Evolutionary conservation across 2,329 filamentous ascomycete genomes (phyloP), one percentile per base, ranked within the genome.

Genomic region (Alternaria dauci): DNA sequence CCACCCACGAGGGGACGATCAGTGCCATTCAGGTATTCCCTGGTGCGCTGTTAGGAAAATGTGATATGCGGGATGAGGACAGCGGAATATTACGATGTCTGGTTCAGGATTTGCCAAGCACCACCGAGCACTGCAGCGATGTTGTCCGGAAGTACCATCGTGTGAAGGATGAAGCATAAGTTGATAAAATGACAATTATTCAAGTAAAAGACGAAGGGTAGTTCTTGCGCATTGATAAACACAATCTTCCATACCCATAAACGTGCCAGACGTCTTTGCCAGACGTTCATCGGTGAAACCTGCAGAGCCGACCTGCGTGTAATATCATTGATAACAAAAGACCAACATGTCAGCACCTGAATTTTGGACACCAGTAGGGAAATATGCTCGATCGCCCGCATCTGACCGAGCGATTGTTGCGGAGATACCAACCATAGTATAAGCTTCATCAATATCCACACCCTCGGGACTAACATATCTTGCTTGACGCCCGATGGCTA

Each of bases 61-160:
- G 12, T 7, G 18, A 18, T 11, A 23, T 12, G 6, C 12, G 11
- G 18, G 18, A 11, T 18, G 26, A 23, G 16, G 18, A 4, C 1
- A 11, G 12, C 2, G n/a, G 23, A 8, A 58, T 55, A 20, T 9
- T 30, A 60, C 59, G 16, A 41, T 53, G 25, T 65, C 63, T 26
- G 58, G 48, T 5, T 62, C 41, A 42, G 20, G 3, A 42, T 23
- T 12, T 61, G 41, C 65, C 65, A 67, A 14, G 60, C 57, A n/a
- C 65, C 65, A 8, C 34, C 38, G 8, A 65, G 50, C 7, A 55
- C 53, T 3, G 20, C 46, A 7, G 62, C 53, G 20, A 67, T 64
- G 32, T 55, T 51, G 14, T 51, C 34, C 14, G 64, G 59, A 4
- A 64, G 53, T 8, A 61, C 48, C 59, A 67, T 67, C 20, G 26